Percentiles rank a stretch among this genome's conserved stretches.
phyloP scores from a whole-genome alignment of 352 stramenopile genomes.

The Phytophthora litchii region DNA sequence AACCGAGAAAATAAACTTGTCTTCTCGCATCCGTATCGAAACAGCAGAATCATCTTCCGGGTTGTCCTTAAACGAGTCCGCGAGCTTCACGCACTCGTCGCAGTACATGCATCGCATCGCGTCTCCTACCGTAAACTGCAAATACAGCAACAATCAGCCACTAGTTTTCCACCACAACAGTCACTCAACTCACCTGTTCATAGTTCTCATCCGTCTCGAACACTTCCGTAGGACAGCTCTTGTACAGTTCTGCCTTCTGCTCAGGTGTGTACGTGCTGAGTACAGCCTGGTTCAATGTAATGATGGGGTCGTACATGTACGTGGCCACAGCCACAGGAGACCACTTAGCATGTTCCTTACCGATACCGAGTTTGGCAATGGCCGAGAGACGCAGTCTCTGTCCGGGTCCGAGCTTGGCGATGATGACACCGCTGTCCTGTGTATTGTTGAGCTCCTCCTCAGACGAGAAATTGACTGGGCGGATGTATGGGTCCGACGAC shows the following conservation, averaged over 20 bases:
- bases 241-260: conserved; percentile 96
- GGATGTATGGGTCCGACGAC: conserved; percentile 87
- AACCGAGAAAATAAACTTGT: conserved; percentile 97
- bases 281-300: conserved; percentile 91
- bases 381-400: conserved; percentile 95
- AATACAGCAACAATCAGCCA: conserved; percentile 3
- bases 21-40: conserved; percentile 84
- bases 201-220: conserved; percentile 94
- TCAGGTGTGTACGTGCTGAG: conserved; percentile 93
- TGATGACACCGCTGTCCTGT: conserved; percentile 96
- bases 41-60: conserved; percentile 96
- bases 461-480: conserved; percentile 85
- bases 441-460: conserved; percentile 93
- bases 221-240: conserved; percentile 95
- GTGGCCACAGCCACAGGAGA: conserved; percentile 95
- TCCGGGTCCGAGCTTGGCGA: conserved; percentile 95
- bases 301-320: conserved; percentile 93
- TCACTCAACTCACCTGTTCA: conserved; percentile 52
- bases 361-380: conserved; percentile 94
- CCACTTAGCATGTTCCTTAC: conserved; percentile 98
- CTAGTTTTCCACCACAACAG: not conserved
- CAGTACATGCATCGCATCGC: conserved; percentile 94
- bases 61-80: conserved; percentile 94
- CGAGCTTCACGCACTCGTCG: conserved; percentile 94
- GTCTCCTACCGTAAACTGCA: conserved; percentile 65